phyloP scores from a whole-genome alignment of 331 rosid genomes.

The Cydonia oblonga region DNA sequence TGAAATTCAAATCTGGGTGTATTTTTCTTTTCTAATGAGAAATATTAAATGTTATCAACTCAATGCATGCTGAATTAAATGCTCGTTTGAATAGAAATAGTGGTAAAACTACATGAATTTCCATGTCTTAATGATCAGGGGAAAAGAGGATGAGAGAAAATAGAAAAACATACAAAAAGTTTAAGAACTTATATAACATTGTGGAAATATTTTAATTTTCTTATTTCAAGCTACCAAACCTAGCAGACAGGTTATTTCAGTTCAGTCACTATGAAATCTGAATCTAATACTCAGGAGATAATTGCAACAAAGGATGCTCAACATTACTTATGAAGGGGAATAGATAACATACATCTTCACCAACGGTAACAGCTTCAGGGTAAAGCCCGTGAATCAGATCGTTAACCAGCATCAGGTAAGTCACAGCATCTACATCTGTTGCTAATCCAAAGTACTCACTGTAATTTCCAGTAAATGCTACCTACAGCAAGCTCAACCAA shows the following conservation, averaged over 20 bases:
- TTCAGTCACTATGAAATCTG: not conserved
- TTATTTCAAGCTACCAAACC: not conserved
- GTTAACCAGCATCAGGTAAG: slow-evolving; percentile 89
- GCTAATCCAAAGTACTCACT: slow-evolving; percentile 71
- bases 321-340: not conserved
- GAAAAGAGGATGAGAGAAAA: not conserved
- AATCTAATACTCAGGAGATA: not conserved
- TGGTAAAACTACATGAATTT: not conserved
- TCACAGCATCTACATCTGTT: slow-evolving; percentile 88
- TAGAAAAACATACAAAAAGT: not conserved
- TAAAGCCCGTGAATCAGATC: slow-evolving; percentile 92
- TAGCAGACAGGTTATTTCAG: not conserved
- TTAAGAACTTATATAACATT: not conserved
- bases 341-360: slow-evolving; percentile 82
- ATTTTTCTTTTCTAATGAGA: not conserved
- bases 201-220: not conserved
- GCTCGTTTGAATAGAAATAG: not conserved
- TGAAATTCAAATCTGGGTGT: not conserved
- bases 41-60: not conserved
- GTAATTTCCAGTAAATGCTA: slow-evolving; percentile 86
- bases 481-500: slow-evolving; percentile 33
- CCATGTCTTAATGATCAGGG: not conserved
- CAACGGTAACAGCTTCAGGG: slow-evolving; percentile 80
- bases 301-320: not conserved
- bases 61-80: not conserved